Percentiles rank a stretch among this genome's conserved stretches.
Evolutionary conservation across 371 early-diverging fungal genomes (phyloP).

Genomic region (Circinella umbellata): DNA sequence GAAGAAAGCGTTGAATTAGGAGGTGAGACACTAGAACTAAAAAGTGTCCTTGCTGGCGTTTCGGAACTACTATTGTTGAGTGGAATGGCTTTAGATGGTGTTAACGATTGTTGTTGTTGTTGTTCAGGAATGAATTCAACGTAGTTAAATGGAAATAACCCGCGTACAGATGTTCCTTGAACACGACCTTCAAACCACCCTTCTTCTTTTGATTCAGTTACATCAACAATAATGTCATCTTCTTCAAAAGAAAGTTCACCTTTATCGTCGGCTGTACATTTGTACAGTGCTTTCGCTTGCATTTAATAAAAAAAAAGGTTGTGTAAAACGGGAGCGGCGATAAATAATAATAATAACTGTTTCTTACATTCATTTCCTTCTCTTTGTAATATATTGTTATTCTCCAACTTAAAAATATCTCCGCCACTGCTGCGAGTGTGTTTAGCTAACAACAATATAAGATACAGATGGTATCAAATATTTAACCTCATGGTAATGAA

Average conservation of each 20-base stretch:
- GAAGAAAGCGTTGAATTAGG: conserved; percentile 24
- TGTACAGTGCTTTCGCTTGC: conserved; percentile 63
- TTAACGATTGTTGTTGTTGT: conserved; percentile 3
- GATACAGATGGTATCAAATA: too few relatives aligned
- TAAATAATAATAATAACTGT: too few relatives aligned
- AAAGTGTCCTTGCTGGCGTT: background rate
- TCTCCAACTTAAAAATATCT: too few relatives aligned
- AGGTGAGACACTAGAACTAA: conserved; percentile 18
- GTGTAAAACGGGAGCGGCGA: too few relatives aligned
- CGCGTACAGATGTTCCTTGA: conserved; percentile 46
- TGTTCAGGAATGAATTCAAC: conserved; percentile 42
- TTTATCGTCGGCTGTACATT: conserved; percentile 65
- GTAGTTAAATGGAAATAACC: conserved; percentile 64
- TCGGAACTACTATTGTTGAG: background rate
- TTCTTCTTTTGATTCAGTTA: conserved; percentile 55
- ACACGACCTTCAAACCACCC: conserved; percentile 65
- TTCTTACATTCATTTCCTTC: too few relatives aligned
- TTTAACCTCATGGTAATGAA: too few relatives aligned
- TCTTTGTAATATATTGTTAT: too few relatives aligned
- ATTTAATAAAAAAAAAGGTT: background rate
- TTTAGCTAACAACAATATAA: too few relatives aligned
- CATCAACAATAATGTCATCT: conserved; percentile 62
- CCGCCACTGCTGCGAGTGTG: too few relatives aligned
- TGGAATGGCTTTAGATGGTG: conserved; percentile 14
- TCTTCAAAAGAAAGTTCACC: conserved; percentile 64